These are phyloP conservation scores for Daedaleopsis nitida DNA, from an alignment of 768 basidiomycete species.

Conservation along the genomic window DNA sequence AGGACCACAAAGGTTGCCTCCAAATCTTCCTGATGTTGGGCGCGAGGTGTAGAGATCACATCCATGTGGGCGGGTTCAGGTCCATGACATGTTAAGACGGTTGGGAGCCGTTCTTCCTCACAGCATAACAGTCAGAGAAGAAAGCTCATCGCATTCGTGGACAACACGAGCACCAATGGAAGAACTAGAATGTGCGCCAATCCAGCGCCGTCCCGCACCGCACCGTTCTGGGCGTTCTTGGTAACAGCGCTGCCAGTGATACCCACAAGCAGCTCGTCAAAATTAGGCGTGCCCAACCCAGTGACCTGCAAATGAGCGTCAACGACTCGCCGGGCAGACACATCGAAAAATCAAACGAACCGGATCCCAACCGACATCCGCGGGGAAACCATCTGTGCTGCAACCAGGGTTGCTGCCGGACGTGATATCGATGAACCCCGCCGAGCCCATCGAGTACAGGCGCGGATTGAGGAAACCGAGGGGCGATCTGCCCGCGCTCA, in stretches of 20 bases:
- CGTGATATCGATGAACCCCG: slow-evolving; percentile 37
- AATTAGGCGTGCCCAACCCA: slow-evolving; percentile 63
- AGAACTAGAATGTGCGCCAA: too few species aligned
- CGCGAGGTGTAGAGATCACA: too few species aligned
- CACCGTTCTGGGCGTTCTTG: background rate
- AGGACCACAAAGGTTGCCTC: too few species aligned
- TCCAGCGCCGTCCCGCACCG: too few species aligned
- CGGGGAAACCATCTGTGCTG: slow-evolving; percentile 36
- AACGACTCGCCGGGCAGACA: background rate
- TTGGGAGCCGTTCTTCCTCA: too few species aligned
- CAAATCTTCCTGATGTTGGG: too few species aligned
- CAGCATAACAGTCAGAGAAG: too few species aligned
- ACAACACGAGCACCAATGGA: too few species aligned
- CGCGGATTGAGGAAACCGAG: slow-evolving; percentile 42
- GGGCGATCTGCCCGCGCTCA: slow-evolving; percentile 30
- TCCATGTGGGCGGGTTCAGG: too few species aligned
- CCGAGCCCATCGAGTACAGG: slow-evolving; percentile 26
- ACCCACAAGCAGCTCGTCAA: slow-evolving; percentile 27
- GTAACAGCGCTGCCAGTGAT: background rate
- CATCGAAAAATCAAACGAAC: slow-evolving; percentile 12
- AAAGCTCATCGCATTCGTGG: too few species aligned
- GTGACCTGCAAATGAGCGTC: slow-evolving; percentile 43
- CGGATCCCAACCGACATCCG: slow-evolving; percentile 36
- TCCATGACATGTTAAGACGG: too few species aligned
- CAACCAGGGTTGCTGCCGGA: slow-evolving; percentile 36